Conservation (phyloP, 1,284 basidiomycete genomes). For the Pyrrhoderma lamaoense region DNA sequence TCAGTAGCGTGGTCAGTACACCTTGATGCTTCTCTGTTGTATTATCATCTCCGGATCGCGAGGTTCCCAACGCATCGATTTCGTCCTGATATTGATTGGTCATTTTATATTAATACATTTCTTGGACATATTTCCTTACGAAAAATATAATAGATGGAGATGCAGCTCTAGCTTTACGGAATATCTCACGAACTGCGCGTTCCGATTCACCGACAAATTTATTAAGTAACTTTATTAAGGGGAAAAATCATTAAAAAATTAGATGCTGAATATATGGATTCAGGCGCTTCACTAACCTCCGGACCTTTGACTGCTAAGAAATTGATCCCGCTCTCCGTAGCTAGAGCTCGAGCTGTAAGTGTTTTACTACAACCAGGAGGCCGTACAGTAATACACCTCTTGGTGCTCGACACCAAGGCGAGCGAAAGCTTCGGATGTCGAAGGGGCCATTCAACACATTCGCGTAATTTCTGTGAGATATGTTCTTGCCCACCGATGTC, state of each 20-base stretch:
- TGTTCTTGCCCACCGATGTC: constrained; percentile 85
- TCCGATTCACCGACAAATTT: constrained; percentile 99
- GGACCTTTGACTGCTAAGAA: constrained; percentile 98
- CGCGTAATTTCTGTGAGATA: constrained; percentile 77
- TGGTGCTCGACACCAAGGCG: constrained; percentile 86
- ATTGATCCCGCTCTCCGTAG: constrained; percentile 92
- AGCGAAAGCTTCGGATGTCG: constrained; percentile 80
- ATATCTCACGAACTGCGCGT: constrained; percentile 89
- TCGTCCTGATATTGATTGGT: constrained; percentile 64
- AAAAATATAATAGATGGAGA: constrained; percentile 96
- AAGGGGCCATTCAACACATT: constrained; percentile 94
- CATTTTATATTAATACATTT: not conserved
- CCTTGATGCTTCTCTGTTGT: constrained; percentile 68
- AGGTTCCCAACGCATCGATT: constrained; percentile 88
- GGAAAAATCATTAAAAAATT: constrained; percentile 5
- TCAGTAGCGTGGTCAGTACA: constrained; percentile 88
- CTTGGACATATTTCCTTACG: constrained; percentile 40
- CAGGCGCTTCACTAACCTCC: constrained; percentile 51
- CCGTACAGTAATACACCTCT: constrained; percentile 92
- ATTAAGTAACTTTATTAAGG: constrained; percentile 65
- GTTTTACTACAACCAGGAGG: constrained; percentile 99
- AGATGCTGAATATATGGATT: not conserved
- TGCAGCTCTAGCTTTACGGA: constrained; percentile 89
- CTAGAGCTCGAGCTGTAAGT: constrained; percentile 87
- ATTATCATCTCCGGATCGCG: constrained; percentile 44